phyloP scores from a whole-genome alignment of 2,329 filamentous ascomycete genomes.

The Verticillium zaregamsianum region DNA sequence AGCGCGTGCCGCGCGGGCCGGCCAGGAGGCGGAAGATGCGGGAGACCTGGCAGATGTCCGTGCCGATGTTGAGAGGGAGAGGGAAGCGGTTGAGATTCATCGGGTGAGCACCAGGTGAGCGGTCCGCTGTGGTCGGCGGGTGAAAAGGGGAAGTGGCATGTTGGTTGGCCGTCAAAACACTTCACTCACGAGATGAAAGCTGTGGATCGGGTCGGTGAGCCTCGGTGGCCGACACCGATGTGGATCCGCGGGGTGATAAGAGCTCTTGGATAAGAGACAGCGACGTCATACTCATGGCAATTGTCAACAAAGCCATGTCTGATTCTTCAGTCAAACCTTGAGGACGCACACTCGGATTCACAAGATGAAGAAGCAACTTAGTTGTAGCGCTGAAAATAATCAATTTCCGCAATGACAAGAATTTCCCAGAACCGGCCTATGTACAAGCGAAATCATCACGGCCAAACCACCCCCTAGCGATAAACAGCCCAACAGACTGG shows the following conservation, averaged over 20 bases:
- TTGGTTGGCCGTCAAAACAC: background rate
- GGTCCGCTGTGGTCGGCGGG: background rate
- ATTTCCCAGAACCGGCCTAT: background rate
- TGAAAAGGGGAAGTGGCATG: background rate
- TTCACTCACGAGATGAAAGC: background rate
- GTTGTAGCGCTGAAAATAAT: background rate
- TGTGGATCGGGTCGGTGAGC: background rate
- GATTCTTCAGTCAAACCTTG: background rate
- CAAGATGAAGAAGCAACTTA: too few species aligned
- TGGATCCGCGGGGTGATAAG: background rate
- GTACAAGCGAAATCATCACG: background rate
- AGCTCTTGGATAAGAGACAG: background rate
- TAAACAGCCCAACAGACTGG: background rate
- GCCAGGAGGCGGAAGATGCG: slow-evolving; percentile 60
- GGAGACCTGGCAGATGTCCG: slow-evolving; percentile 69
- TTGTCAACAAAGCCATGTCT: background rate
- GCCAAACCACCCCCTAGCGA: background rate
- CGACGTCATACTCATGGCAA: background rate
- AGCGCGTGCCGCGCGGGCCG: slow-evolving; percentile 33
- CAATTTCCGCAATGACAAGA: background rate
- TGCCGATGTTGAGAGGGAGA: slow-evolving; percentile 66
- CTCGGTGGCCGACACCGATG: background rate
- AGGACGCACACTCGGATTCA: too few species aligned
- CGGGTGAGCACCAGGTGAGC: background rate
- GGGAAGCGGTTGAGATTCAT: slow-evolving; percentile 45